A percentile compares a stretch with the other conserved stretches of the same genome.
These are phyloP conservation scores for Heritiera fomes DNA, from an alignment of 345 rosid species.

Conservation along the genomic window DNA sequence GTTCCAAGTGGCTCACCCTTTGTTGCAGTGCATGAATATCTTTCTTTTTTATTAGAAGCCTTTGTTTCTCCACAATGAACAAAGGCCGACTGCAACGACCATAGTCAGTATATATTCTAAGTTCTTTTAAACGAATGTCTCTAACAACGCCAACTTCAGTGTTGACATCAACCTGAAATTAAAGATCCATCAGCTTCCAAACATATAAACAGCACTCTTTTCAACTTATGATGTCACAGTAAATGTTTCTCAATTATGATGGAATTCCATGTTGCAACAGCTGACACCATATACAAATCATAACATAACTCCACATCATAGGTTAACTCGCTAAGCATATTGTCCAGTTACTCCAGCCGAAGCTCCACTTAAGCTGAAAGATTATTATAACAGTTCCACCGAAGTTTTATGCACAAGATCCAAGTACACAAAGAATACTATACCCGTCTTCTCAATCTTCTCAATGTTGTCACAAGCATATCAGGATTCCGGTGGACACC, in stretches of 20 bases:
- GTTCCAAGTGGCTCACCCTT: conserved; percentile 52
- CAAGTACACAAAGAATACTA: not conserved
- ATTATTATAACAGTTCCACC: not conserved
- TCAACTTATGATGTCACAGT: not conserved
- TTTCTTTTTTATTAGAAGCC: conserved; percentile 83
- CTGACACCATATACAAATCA: not conserved
- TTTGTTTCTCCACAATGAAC: conserved; percentile 93
- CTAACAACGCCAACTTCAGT: conserved; percentile 97
- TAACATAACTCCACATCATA: conserved; percentile 3
- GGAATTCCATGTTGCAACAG: not conserved
- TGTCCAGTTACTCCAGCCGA: not conserved
- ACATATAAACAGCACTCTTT: not conserved
- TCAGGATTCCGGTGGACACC: conserved; percentile 98
- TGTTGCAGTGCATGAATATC: conserved; percentile 84
- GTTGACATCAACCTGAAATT: conserved; percentile 83
- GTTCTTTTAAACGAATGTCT: conserved; percentile 86
- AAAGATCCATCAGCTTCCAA: conserved; percentile 22
- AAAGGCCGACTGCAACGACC: conserved; percentile 98
- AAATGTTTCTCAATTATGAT: not conserved
- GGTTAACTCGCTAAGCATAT: not conserved
- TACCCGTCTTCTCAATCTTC: conserved; percentile 88
- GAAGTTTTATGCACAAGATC: not conserved
- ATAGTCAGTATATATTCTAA: conserved; percentile 92
- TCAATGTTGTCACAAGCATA: conserved; percentile 95
- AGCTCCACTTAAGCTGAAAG: not conserved